Conservation (phyloP, 306 rosid species). For the Fragaria ananassa region DNA sequence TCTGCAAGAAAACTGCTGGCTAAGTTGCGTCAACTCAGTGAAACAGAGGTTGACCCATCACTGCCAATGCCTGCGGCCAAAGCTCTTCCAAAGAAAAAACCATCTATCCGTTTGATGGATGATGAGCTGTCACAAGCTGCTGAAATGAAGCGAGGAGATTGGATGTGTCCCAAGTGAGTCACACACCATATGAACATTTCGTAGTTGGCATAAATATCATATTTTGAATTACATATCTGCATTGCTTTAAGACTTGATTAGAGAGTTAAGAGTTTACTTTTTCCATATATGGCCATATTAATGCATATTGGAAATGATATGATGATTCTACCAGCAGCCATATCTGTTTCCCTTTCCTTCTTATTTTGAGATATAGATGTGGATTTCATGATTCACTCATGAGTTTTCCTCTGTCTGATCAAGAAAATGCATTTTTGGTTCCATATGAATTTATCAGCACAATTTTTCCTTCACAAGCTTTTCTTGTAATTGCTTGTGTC, state of each 20-base stretch:
- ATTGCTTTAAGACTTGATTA: neutral
- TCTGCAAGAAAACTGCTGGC: conserved; percentile 75
- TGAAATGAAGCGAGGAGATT: conserved; percentile 79
- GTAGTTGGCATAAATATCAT: neutral
- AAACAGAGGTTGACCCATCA: conserved; percentile 47
- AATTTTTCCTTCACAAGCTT: neutral
- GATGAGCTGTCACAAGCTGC: conserved; percentile 31
- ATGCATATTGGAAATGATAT: neutral
- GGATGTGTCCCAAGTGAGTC: conserved; percentile 89
- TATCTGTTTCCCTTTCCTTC: neutral
- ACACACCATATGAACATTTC: conserved; percentile 7
- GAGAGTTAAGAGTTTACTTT: neutral
- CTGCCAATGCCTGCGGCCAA: conserved; percentile 36
- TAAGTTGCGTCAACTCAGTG: conserved; percentile 64
- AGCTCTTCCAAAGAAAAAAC: conserved; percentile 25
- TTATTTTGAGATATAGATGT: neutral
- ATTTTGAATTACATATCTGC: neutral
- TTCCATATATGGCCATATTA: neutral
- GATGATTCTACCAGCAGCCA: neutral
- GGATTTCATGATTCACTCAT: neutral
- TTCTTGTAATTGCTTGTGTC: neutral
- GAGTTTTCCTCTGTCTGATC: neutral
- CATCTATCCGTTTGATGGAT: conserved; percentile 20
- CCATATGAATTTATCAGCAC: neutral
- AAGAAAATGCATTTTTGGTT: neutral